A percentile compares a stretch with the other conserved stretches of the same genome.
phyloP scores from a whole-genome alignment of 345 rosid species.

The Citrus hindsii region DNA sequence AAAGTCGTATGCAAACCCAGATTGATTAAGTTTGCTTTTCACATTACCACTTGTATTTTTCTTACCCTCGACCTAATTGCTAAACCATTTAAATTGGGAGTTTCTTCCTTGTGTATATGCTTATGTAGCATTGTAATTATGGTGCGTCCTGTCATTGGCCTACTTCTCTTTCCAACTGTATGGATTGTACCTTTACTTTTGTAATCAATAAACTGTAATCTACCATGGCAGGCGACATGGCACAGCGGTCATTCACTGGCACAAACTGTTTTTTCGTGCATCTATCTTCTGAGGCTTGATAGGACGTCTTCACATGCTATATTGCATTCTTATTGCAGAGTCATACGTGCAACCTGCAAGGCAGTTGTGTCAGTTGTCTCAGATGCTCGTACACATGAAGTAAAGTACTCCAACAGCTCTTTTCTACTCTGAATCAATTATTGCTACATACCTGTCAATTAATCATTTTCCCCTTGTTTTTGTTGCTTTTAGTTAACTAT shows the following conservation, averaged over 20 bases:
- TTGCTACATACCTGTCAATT: conserved; percentile 3
- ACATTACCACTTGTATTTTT: neutral
- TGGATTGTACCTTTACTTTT: neutral
- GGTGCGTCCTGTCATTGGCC: neutral
- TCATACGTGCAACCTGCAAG: conserved; percentile 89
- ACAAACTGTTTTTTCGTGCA: conserved; percentile 98
- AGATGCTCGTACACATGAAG: conserved; percentile 99
- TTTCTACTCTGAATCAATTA: conserved; percentile 25
- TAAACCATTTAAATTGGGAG: neutral
- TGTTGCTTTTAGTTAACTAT: neutral
- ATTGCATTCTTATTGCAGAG: conserved; percentile 85
- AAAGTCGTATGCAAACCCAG: neutral
- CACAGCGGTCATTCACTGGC: conserved; percentile 98
- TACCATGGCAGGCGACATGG: conserved; percentile 89
- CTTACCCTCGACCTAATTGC: neutral
- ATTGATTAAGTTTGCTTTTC: neutral
- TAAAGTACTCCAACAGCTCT: conserved; percentile 63
- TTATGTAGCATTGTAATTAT: neutral
- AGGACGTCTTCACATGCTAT: conserved; percentile 82
- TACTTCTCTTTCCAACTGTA: neutral
- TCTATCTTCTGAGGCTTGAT: conserved; percentile 87
- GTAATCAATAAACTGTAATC: conserved; percentile 17
- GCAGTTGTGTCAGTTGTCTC: conserved; percentile 90
- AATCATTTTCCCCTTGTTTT: neutral
- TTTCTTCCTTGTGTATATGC: neutral